A percentile compares a stretch with the other conserved stretches of the same genome.
These are phyloP conservation scores for Cercospora sp. DNA, from an alignment of 2,329 filamentous ascomycete species.

Conservation along the genomic window DNA sequence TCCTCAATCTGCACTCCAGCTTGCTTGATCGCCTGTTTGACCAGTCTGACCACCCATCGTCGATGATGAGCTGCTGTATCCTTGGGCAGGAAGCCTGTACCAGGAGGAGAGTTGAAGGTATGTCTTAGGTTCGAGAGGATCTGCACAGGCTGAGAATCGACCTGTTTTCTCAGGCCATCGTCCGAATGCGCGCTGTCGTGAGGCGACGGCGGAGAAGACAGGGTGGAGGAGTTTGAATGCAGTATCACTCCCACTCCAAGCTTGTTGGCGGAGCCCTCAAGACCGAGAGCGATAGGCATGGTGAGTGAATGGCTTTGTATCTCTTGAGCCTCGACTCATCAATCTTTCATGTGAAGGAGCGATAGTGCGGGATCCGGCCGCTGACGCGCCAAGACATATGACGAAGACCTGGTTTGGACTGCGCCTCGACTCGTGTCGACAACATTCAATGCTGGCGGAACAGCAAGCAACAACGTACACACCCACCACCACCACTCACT, in stretches of 20 bases:
- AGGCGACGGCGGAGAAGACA: slow-evolving; percentile 31
- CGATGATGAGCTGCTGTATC: slow-evolving; percentile 94
- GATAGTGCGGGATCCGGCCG: slow-evolving; percentile 11
- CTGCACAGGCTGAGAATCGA: slow-evolving; percentile 50
- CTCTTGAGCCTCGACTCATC: background rate
- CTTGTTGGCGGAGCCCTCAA: slow-evolving; percentile 97
- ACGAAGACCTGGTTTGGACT: slow-evolving; percentile 1
- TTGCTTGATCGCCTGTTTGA: slow-evolving; percentile 73
- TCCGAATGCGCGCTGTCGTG: slow-evolving; percentile 40
- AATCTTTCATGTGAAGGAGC: slow-evolving; percentile 11
- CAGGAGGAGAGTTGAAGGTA: slow-evolving; percentile 88
- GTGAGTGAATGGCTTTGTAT: slow-evolving; percentile 4
- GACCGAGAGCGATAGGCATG: slow-evolving; percentile 63
- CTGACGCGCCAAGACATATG: slow-evolving; percentile 5
- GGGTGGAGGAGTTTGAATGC: slow-evolving; percentile 57
- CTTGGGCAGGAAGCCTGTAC: slow-evolving; percentile 92
- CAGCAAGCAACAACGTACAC: background rate
- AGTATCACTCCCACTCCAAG: slow-evolving; percentile 89
- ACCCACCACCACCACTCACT: background rate
- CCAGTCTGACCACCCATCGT: slow-evolving; percentile 76
- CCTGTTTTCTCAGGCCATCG: slow-evolving; percentile 30
- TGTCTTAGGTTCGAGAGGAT: slow-evolving; percentile 93
- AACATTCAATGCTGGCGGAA: background rate
- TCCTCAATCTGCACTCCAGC: slow-evolving; percentile 63
- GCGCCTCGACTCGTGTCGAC: slow-evolving; percentile 4